phyloP scores from a whole-genome alignment of 1,139 yeast genomes.

The Suhomyces guaymorum region DNA sequence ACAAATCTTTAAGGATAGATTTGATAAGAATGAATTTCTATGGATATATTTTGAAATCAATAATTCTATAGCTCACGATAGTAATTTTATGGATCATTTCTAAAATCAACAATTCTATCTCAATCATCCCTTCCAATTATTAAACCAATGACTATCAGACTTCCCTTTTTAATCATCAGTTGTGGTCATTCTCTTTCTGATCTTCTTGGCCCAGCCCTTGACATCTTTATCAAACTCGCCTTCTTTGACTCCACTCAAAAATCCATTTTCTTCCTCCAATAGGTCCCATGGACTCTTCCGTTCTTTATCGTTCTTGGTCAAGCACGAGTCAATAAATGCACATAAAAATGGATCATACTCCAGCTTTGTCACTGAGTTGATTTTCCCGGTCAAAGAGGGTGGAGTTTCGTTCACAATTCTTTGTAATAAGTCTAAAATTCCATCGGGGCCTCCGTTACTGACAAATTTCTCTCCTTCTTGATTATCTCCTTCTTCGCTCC shows the following conservation, averaged over 20 bases:
- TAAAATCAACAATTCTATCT: too few species aligned
- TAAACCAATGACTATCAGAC: too few species aligned
- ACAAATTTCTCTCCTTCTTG: slow-evolving; percentile 13
- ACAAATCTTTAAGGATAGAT: too few species aligned
- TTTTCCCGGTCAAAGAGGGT: slow-evolving; percentile 54
- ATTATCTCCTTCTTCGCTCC: slow-evolving; percentile 30
- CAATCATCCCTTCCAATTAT: too few species aligned
- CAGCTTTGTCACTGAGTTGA: slow-evolving; percentile 27
- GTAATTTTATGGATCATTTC: too few species aligned
- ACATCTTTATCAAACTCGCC: slow-evolving; percentile 47
- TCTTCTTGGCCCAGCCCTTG: slow-evolving; percentile 51
- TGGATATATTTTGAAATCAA: too few species aligned
- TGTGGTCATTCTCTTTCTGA: too few species aligned
- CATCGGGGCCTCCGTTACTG: slow-evolving; percentile 59
- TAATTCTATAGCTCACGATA: too few species aligned
- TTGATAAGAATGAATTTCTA: too few species aligned
- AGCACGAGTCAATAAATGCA: slow-evolving; percentile 66
- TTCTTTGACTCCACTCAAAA: slow-evolving; percentile 44
- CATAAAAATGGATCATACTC: slow-evolving; percentile 48
- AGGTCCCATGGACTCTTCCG: slow-evolving; percentile 67
- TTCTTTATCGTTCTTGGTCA: slow-evolving; percentile 61
- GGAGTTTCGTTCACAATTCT: slow-evolving; percentile 92
- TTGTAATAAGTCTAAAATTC: slow-evolving; percentile 86
- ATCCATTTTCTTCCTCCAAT: slow-evolving; percentile 40
- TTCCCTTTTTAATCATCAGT: too few species aligned